Conservation (phyloP, 2,329 filamentous ascomycete species). For the Hyphodiscus sp. region DNA sequence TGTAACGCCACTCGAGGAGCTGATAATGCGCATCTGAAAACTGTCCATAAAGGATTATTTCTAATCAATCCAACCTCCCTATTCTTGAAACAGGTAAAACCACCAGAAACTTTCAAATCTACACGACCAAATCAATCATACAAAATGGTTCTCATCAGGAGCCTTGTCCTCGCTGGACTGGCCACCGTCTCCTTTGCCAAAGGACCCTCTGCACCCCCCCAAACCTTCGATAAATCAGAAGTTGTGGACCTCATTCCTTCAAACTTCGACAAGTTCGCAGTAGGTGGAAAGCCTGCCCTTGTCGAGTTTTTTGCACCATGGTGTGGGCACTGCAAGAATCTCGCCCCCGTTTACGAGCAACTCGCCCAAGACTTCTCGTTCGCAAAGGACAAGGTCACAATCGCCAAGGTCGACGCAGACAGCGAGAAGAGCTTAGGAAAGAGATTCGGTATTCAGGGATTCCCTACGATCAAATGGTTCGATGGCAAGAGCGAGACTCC, state of each 20-base stretch:
- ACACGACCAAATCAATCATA: not conserved
- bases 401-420: conserved; percentile 96
- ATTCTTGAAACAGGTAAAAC: not conserved
- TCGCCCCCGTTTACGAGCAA: conserved; percentile 92
- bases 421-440: conserved; percentile 77
- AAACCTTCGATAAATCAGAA: conserved; percentile 60
- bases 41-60: not conserved
- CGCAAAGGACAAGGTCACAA: conserved; percentile 66
- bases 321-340: conserved; percentile 98
- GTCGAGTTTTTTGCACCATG: conserved; percentile 98
- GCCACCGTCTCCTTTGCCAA: conserved; percentile 39
- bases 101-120: not conserved
- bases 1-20: not conserved
- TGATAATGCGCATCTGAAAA: not conserved
- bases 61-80: not conserved
- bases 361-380: conserved; percentile 69
- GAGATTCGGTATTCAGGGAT: conserved; percentile 84
- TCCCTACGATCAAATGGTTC: conserved; percentile 96
- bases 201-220: conserved; percentile 10
- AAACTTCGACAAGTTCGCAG: conserved; percentile 88
- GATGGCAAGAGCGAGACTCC: conserved; percentile 88
- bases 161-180: conserved; percentile 51
- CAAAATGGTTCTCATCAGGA: conserved; percentile 44
- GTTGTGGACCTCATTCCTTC: conserved; percentile 83
- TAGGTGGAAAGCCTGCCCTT: conserved; percentile 89